phyloP scores from a whole-genome alignment of 148 eudicot genomes.

The Vaccinium macrocarpon region DNA sequence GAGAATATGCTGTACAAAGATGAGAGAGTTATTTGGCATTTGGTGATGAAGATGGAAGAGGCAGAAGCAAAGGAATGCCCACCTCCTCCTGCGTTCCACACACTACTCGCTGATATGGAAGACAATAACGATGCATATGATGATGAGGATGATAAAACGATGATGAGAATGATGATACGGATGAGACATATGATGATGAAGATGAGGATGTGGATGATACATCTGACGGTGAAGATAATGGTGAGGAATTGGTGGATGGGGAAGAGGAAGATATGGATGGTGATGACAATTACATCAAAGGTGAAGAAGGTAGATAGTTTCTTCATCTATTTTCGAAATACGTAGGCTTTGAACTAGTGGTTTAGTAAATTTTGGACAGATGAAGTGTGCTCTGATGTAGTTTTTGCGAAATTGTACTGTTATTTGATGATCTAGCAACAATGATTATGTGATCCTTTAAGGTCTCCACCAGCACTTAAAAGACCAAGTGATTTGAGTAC shows the following conservation, averaged over 20 bases:
- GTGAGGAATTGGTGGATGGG: conserved; percentile 6
- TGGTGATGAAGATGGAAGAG: conserved; percentile 73
- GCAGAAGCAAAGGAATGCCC: conserved; percentile 83
- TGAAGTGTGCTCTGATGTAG: neutral
- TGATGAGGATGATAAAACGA: conserved; percentile 24
- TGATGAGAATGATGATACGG: conserved; percentile 32
- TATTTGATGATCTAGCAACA: neutral
- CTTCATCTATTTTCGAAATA: neutral
- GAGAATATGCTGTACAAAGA: conserved; percentile 78
- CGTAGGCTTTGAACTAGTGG: neutral
- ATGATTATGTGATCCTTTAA: neutral
- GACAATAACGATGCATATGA: conserved; percentile 36
- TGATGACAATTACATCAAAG: conserved; percentile 23
- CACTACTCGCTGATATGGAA: conserved; percentile 42
- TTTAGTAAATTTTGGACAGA: conserved; percentile 1
- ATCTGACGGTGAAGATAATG: neutral
- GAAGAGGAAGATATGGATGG: conserved; percentile 25
- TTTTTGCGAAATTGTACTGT: neutral
- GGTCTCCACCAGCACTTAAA: neutral
- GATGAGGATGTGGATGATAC: neutral
- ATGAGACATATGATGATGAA: conserved; percentile 4
- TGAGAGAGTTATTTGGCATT: conserved; percentile 91
- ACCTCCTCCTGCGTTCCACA: conserved; percentile 80
- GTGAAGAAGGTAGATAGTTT: neutral
- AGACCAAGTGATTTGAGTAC: neutral